Conservation (phyloP, 2,329 filamentous ascomycete species). For the Periconia sp. region DNA sequence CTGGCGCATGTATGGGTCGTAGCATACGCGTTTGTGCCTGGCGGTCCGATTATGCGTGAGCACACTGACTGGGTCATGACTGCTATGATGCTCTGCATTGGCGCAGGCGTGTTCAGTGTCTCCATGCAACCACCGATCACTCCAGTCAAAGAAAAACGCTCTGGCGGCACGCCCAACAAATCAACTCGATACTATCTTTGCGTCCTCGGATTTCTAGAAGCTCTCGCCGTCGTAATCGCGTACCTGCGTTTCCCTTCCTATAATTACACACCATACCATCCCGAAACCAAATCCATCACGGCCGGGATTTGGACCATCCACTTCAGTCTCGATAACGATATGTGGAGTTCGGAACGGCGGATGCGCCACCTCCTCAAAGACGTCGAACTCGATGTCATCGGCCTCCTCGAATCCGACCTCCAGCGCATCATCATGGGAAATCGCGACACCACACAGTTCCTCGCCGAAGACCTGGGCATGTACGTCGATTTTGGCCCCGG, state of each 20-base stretch:
- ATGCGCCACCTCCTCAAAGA: slow-evolving; percentile 91
- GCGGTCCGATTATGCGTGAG: slow-evolving; percentile 87
- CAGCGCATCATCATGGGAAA: slow-evolving; percentile 99
- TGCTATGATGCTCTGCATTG: slow-evolving; percentile 80
- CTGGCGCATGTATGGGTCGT: slow-evolving; percentile 99
- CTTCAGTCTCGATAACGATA: slow-evolving; percentile 96
- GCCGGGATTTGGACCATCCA: slow-evolving; percentile 99
- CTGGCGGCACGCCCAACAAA: slow-evolving; percentile 50
- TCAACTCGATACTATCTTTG: slow-evolving; percentile 70
- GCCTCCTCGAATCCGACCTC: slow-evolving; percentile 88
- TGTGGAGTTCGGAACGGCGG: slow-evolving; percentile 96
- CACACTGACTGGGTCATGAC: slow-evolving; percentile 96
- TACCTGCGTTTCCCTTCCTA: slow-evolving; percentile 92
- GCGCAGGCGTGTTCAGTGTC: slow-evolving; percentile 76
- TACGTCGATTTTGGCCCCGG: slow-evolving; percentile 97
- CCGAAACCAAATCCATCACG: slow-evolving; percentile 82
- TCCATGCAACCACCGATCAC: slow-evolving; percentile 53
- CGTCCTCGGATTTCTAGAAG: slow-evolving; percentile 72
- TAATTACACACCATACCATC: slow-evolving; percentile 88
- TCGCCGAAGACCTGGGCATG: slow-evolving; percentile 97
- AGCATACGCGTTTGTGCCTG: slow-evolving; percentile 95
- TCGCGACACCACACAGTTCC: slow-evolving; percentile 89
- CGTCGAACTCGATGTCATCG: slow-evolving; percentile 94
- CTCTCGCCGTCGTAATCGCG: slow-evolving; percentile 76
- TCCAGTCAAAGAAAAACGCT: slow-evolving; percentile 48